Evolutionary conservation across 2,329 filamentous ascomycete species (phyloP).

Genomic region (Paracamarosporium sp.): DNA sequence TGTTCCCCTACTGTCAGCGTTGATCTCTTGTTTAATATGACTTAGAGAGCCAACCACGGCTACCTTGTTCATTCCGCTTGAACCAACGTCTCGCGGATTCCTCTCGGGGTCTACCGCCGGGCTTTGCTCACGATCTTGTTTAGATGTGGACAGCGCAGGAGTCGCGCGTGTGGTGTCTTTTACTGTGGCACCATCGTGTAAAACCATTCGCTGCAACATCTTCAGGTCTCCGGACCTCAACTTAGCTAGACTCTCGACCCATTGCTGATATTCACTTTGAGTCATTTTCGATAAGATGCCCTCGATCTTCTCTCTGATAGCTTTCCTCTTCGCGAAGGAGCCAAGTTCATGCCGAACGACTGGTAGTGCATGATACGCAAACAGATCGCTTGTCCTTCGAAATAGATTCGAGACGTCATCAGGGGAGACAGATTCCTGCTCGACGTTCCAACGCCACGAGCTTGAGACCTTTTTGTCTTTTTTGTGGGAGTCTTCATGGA

Average conservation of each 20-base stretch:
- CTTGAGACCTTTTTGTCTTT: conserved; percentile 23
- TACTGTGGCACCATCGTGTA: not conserved
- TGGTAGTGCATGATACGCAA: conserved; percentile 33
- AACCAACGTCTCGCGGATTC: not conserved
- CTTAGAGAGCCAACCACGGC: not conserved
- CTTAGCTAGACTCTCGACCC: conserved; percentile 23
- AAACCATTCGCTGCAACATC: conserved; percentile 22
- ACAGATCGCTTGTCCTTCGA: conserved; percentile 24
- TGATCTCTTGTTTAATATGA: conserved; percentile 4
- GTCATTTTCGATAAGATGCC: conserved; percentile 13
- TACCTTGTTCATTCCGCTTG: not conserved
- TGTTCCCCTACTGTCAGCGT: not conserved
- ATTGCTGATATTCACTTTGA: conserved; percentile 15
- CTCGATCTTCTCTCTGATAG: conserved; percentile 21
- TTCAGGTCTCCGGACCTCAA: conserved; percentile 24
- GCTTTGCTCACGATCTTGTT: too few relatives aligned
- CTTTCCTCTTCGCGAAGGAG: conserved; percentile 11
- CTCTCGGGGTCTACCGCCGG: too few relatives aligned
- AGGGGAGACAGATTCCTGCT: conserved; percentile 4
- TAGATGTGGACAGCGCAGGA: conserved; percentile 11
- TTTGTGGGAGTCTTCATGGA: not conserved
- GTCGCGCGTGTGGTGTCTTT: conserved; percentile 1
- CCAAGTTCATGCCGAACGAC: conserved; percentile 18
- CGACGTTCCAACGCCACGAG: conserved; percentile 29
- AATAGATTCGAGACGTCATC: conserved; percentile 15